A percentile compares a stretch with the other conserved stretches of the same genome.
phyloP scores from a whole-genome alignment of 805 yeast genomes.

The Zygotorulaspora sp. region DNA sequence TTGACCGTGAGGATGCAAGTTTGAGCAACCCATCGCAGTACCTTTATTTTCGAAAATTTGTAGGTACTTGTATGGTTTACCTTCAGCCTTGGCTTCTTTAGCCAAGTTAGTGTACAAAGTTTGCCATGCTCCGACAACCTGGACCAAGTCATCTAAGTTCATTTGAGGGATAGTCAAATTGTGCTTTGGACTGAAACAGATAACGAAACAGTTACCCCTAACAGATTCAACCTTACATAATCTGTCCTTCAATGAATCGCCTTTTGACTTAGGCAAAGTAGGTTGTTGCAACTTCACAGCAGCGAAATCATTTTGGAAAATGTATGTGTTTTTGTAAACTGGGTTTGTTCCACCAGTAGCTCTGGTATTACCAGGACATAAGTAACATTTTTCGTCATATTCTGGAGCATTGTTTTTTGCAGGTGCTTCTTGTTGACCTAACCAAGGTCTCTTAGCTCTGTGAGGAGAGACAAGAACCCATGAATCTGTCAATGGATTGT shows the following conservation, averaged over 20 bases:
- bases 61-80: constrained; percentile 50
- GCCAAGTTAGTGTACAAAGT: constrained; percentile 44
- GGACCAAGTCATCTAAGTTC: constrained; percentile 40
- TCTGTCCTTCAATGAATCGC: constrained; percentile 36
- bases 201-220: constrained; percentile 63
- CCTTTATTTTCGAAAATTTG: constrained; percentile 79
- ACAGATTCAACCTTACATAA: constrained; percentile 55
- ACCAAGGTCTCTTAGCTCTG: constrained; percentile 76
- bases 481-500: constrained; percentile 62
- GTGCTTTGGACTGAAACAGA: constrained; percentile 70
- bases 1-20: constrained; percentile 80
- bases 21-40: constrained; percentile 76
- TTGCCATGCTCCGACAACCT: constrained; percentile 61
- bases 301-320: constrained; percentile 65
- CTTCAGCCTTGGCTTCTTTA: constrained; percentile 34
- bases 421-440: constrained; percentile 60
- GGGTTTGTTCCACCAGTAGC: constrained; percentile 61
- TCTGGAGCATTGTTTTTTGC: constrained; percentile 42
- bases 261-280: constrained; percentile 30
- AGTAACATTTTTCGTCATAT: constrained; percentile 62
- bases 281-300: constrained; percentile 62
- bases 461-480: constrained; percentile 75
- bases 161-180: constrained; percentile 61
- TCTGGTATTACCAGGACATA: constrained; percentile 68
- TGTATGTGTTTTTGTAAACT: constrained; percentile 50